Percentiles rank a stretch among this genome's conserved stretches.
Conservation (phyloP, 2,329 filamentous ascomycete genomes). For the Berkeleyomyces basicola region DNA sequence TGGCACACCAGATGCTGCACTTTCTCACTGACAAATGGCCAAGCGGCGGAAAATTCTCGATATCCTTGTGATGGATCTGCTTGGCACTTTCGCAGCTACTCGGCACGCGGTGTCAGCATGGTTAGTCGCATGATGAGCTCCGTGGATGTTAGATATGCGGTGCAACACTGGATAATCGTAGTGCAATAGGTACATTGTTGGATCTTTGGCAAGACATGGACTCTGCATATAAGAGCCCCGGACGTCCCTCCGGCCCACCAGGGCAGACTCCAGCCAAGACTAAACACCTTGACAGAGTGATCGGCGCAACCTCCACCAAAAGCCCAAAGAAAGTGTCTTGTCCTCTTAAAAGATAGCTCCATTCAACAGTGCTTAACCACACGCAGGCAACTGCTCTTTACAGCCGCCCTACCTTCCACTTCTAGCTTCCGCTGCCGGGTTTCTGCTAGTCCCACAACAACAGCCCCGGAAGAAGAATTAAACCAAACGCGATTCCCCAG, state of each 20-base stretch:
- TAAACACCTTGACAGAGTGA: no score
- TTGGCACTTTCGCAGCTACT: not conserved
- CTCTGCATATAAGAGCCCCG: no score
- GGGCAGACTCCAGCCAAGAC: no score
- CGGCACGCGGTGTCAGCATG: not conserved
- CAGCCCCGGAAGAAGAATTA: not conserved
- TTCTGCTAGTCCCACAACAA: not conserved
- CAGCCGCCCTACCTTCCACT: not conserved
- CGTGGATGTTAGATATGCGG: not conserved
- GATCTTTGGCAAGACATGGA: no score
- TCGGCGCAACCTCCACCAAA: not conserved
- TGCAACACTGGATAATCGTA: not conserved
- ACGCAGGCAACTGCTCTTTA: not conserved
- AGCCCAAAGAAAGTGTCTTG: not conserved
- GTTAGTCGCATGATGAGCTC: not conserved
- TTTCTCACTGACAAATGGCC: not conserved
- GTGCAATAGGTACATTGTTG: not conserved
- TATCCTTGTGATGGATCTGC: not conserved
- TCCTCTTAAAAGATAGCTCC: not conserved
- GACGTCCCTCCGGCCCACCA: no score
- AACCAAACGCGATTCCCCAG: not conserved
- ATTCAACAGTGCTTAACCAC: not conserved
- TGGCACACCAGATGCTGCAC: not conserved
- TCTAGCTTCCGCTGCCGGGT: not conserved
- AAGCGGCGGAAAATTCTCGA: not conserved